Percentiles rank a stretch among this genome's conserved stretches.
These are phyloP conservation scores for Thelonectria blattea DNA, from an alignment of 2,329 filamentous ascomycete species.

Conservation along the genomic window DNA sequence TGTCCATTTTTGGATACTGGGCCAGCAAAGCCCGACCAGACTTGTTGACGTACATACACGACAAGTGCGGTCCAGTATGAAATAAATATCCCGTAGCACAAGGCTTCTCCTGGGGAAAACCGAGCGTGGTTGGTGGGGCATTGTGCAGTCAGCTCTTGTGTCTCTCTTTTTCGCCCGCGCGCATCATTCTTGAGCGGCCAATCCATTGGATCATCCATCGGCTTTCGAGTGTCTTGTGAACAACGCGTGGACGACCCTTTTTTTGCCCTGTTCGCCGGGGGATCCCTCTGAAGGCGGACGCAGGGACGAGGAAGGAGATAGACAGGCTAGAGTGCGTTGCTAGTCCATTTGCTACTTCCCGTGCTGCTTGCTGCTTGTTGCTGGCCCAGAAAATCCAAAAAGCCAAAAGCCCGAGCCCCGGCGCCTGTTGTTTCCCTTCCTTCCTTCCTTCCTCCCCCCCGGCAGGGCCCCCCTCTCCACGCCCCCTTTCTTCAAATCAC, in stretches of 20 bases:
- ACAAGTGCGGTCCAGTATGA: not conserved
- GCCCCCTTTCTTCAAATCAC: not conserved
- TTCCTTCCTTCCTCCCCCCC: not conserved
- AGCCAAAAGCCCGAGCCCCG: conserved; percentile 8
- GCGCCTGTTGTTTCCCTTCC: not conserved
- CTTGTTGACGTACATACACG: not conserved
- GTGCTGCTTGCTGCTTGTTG: not conserved
- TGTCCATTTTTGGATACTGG: conserved; percentile 15
- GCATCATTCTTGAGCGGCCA: no score
- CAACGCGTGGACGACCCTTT: not conserved
- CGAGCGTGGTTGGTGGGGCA: not conserved
- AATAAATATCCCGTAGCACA: not conserved
- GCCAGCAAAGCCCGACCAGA: not conserved
- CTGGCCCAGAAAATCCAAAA: not conserved
- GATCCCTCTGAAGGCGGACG: not conserved
- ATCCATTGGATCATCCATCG: not conserved
- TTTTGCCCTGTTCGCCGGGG: not conserved
- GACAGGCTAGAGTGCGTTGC: not conserved
- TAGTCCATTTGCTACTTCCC: no score
- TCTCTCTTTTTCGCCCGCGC: not conserved
- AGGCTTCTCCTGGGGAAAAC: not conserved
- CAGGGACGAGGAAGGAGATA: not conserved
- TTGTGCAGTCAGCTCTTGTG: not conserved
- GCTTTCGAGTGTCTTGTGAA: not conserved
- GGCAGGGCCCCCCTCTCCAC: no score